phyloP scores from a whole-genome alignment of 768 basidiomycete species.

The Boletus subparvulus region DNA sequence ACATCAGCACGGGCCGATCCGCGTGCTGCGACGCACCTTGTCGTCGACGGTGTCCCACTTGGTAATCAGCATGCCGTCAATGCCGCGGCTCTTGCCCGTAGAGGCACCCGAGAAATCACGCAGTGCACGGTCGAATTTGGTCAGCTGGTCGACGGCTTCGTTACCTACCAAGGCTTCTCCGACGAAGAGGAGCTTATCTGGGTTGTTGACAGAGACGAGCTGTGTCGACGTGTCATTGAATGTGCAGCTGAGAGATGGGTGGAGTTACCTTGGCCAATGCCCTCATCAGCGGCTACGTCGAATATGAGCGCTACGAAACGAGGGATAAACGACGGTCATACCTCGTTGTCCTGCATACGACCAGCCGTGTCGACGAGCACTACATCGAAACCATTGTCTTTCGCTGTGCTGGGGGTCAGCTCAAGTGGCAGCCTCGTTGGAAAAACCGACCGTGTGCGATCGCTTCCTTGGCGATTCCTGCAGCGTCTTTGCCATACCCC shows the following conservation, averaged over 20 bases:
- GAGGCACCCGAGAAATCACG: conserved; percentile 86
- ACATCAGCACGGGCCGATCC: neutral
- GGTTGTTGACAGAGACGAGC: conserved; percentile 90
- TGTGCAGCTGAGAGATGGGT: neutral
- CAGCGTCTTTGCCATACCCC: conserved; percentile 99
- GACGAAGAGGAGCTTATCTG: conserved; percentile 97
- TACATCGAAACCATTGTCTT: conserved; percentile 90
- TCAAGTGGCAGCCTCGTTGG: neutral
- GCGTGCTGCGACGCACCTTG: conserved; percentile 55
- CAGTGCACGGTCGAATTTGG: conserved; percentile 93
- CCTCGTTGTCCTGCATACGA: conserved; percentile 99
- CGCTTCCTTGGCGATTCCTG: conserved; percentile 95
- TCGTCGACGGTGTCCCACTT: conserved; percentile 99
- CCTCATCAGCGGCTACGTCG: conserved; percentile 83
- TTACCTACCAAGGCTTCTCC: conserved; percentile 98
- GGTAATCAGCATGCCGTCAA: conserved; percentile 97
- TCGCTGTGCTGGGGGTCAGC: conserved; percentile 47
- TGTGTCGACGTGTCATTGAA: conserved; percentile 29
- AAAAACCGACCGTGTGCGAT: conserved; percentile 72
- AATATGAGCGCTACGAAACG: neutral
- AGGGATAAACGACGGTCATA: conserved; percentile 30
- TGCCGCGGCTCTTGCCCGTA: conserved; percentile 74
- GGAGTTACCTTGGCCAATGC: conserved; percentile 85
- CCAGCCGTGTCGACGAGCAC: conserved; percentile 98
- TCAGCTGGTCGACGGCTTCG: conserved; percentile 96